phyloP scores from a whole-genome alignment of 2,329 filamentous ascomycete species.

The Cladorrhinum sp. region DNA sequence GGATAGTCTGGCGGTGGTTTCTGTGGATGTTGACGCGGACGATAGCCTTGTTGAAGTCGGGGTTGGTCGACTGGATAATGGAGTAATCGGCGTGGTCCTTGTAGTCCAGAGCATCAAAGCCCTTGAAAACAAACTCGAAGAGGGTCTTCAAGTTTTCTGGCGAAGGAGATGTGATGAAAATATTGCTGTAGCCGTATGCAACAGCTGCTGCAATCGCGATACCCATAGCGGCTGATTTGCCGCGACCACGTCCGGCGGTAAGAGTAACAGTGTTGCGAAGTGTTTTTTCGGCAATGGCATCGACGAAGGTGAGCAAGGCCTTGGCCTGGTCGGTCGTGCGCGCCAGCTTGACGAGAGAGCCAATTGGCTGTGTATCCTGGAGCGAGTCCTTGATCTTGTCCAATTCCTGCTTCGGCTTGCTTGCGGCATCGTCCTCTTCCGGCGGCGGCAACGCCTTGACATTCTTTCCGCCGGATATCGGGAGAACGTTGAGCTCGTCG shows the following conservation, averaged over 20 bases:
- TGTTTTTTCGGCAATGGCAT: conserved; percentile 94
- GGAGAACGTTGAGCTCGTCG: conserved; percentile 94
- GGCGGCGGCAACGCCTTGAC: conserved; percentile 78
- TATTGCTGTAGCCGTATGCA: conserved; percentile 96
- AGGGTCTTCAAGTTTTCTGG: conserved; percentile 98
- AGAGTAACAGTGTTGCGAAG: conserved; percentile 88
- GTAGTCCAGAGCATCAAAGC: conserved; percentile 91
- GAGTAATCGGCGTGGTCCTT: conserved; percentile 96
- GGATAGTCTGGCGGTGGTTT: conserved; percentile 94
- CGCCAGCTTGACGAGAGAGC: conserved; percentile 77
- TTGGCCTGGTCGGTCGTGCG: conserved; percentile 95
- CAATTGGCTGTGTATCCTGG: conserved; percentile 80
- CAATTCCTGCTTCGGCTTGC: conserved; percentile 70
- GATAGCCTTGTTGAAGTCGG: conserved; percentile 98
- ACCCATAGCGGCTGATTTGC: conserved; percentile 94
- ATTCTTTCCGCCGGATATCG: conserved; percentile 91
- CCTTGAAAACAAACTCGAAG: conserved; percentile 98
- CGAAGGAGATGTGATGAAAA: conserved; percentile 97
- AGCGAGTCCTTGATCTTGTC: conserved; percentile 84
- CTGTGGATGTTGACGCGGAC: conserved; percentile 94
- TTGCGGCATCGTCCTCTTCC: conserved; percentile 70
- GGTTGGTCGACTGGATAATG: conserved; percentile 96
- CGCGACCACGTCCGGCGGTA: conserved; percentile 89
- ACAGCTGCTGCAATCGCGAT: conserved; percentile 91
- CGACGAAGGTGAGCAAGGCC: conserved; percentile 92